Base-by-base conservation (phyloP, 2,329 filamentous ascomycete genomes). In the Claviceps quebecensis region DNA sequence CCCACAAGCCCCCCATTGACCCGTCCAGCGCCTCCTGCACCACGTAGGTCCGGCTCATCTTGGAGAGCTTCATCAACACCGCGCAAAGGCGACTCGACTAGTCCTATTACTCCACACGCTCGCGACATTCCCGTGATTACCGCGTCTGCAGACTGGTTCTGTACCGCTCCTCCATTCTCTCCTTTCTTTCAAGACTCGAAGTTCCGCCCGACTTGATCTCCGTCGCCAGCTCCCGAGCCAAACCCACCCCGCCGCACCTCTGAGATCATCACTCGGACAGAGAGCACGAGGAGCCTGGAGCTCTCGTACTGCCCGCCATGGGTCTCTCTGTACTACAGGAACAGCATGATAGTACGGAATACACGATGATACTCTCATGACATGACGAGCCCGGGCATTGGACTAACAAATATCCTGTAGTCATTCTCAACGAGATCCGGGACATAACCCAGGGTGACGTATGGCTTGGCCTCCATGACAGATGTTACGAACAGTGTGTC, bases 371-470 rank as follows among this genome's bases (percentile, higher is more conserved):
- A 36, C 14, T 23, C 16, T 22, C 29, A 38, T 29, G 23, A 9
- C 49, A 17, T 14, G 26, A 26, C 36, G 22, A 23, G 36, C 17
- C 34, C 46, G 45, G n/a, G 17, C 13, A 23, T 34, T 34, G 29
- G 9, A 29, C 36, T 52, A 36, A 55, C 51, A 48, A 19, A 48
- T 11, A 34, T 41, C 39, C 9, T 37, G 36, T 47, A 69, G 67
- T 60, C 38, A 69, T 69, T 49, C 58, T 69, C 34, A 59, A 66
- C 37, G 67, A 69, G 59, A 84, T 96, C 62, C 84, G 83, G 63
- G 76, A 80, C 64, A 86, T 90, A 56, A 91, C 86, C 53, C 80
- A 79, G 66, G 84, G 84, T 71, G 87, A 95, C 67, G 87, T 93
- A 75, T 67, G 80, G 41, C 51, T 51, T 41, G 36, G 23, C 53